Evolutionary conservation across 2,329 filamentous ascomycete species (phyloP), one percentile per base, ranked within the genome.

Genomic region (Fusarium oligoseptatum): DNA sequence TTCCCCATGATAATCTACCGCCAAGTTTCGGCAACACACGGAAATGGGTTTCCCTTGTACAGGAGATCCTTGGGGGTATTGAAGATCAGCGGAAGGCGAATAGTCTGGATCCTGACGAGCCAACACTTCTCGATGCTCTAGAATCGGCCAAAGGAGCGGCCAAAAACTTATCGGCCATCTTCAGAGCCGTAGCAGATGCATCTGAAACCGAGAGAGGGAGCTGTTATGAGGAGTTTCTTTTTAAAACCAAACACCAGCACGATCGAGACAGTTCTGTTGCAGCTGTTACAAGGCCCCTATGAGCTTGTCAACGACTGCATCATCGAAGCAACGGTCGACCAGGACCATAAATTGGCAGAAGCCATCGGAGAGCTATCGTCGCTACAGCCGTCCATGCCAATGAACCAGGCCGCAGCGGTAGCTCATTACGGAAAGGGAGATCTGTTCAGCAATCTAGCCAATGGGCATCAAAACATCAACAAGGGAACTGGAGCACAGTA

Each of bases 61-160:
- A 27, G 14, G 14, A 48, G 22, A 48, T 48, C 2, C 22, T 48
- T 0, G 22, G 0, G 14, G 14, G 14, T 3, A 10, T 48, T 2
- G 1, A 48, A 24, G 22, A 48, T 17, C 43, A 48, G 14, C 14
- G 2, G 43, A 27, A 17, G 22, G 43, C 14, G 22, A 48, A 48
- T 17, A 48, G 7, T 3, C 43, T 17, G 1, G 22, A 48, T 27
- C 22, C 14, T 0, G 22, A 48, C 6, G 43, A 17, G 4, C 4
- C 43, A 3, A 4, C 8, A 0, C 6, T 48, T 27, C 43, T 48
- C 43, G 43, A 27, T 0, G 43, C 22, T 0, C 0, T 48, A 0
- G 14, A 27, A 3, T 48, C 43, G 0, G 11, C 43, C 14, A 27
- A 6, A 27, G 22, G 0, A 10, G 43, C 43, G 0, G 43, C 22